Evolutionary conservation across 192 early-diverging fungal species (phyloP).

Genomic region (Coemansia javaensis): DNA sequence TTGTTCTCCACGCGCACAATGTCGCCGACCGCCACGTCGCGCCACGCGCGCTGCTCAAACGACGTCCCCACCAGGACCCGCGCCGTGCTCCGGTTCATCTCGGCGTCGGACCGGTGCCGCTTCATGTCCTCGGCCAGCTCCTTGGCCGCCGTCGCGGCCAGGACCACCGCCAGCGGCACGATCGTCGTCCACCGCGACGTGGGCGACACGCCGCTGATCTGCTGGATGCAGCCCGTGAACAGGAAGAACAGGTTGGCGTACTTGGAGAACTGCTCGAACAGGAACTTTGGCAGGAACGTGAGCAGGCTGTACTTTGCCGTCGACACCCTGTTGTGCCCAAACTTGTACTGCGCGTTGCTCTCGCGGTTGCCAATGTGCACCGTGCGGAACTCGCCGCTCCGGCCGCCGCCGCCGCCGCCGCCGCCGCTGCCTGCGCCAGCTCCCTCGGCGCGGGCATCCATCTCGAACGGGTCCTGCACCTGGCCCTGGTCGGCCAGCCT

Average conservation of each 20-base stretch:
- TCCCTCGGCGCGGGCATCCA: no score
- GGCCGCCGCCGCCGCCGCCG: constrained; percentile 23
- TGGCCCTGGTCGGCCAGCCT: no score
- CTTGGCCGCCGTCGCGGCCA: constrained; percentile 86
- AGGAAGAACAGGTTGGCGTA: constrained; percentile 99
- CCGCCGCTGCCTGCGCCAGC: constrained; percentile 12
- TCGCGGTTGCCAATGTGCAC: constrained; percentile 86
- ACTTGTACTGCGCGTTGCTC: constrained; percentile 75
- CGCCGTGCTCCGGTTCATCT: constrained; percentile 64
- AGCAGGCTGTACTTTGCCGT: constrained; percentile 93
- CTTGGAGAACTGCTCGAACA: constrained; percentile 96
- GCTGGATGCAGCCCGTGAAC: constrained; percentile 95
- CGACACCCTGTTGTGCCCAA: constrained; percentile 86
- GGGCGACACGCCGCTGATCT: constrained; percentile 92
- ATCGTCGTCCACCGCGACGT: constrained; percentile 85
- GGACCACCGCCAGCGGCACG: constrained; percentile 75
- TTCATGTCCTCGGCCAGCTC: constrained; percentile 91
- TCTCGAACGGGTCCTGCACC: neutral
- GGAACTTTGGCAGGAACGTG: constrained; percentile 94
- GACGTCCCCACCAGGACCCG: constrained; percentile 56
- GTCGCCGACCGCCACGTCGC: constrained; percentile 79
- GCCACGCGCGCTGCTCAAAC: constrained; percentile 76
- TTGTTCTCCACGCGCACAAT: constrained; percentile 85
- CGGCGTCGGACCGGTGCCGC: constrained; percentile 69
- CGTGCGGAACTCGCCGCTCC: constrained; percentile 54